A percentile compares a stretch with the other conserved stretches of the same genome.
Evolutionary conservation across 345 rosid species (phyloP).

Genomic region (Physaria fendleri): DNA sequence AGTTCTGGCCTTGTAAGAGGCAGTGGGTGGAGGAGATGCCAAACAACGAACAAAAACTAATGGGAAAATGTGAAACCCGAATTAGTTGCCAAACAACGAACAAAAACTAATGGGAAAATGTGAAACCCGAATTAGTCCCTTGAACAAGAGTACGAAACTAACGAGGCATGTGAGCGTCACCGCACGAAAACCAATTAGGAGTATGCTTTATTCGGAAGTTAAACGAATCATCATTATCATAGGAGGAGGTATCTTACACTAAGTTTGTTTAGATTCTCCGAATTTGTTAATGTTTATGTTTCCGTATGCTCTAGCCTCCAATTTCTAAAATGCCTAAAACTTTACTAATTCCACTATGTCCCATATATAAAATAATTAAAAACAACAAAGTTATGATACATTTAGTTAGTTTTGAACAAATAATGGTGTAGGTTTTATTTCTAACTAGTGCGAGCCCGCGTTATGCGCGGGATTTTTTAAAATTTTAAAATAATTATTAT

Average conservation of each 20-base stretch:
- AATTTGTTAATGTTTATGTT: neutral
- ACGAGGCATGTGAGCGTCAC: slow-evolving; percentile 19
- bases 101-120: slow-evolving; percentile 34
- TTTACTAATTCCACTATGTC: too few species aligned
- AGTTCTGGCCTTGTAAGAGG: slow-evolving; percentile 9
- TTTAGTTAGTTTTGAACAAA: too few species aligned
- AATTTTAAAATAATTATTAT: too few species aligned
- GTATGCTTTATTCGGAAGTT: slow-evolving; percentile 32
- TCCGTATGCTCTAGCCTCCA: neutral
- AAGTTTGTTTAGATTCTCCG: neutral
- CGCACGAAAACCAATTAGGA: slow-evolving; percentile 18
- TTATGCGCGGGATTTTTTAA: too few species aligned
- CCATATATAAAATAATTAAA: too few species aligned
- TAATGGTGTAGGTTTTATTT: too few species aligned
- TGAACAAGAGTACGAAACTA: neutral
- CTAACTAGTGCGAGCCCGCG: too few species aligned
- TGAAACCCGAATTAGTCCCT: neutral
- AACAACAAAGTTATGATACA: too few species aligned
- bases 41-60: slow-evolving; percentile 58
- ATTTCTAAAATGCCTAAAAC: too few species aligned
- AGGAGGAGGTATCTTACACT: neutral
- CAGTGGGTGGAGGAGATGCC: neutral
- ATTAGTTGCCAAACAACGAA: slow-evolving; percentile 56
- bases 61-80: slow-evolving; percentile 18
- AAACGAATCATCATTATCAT: slow-evolving; percentile 13